A percentile compares a stretch with the other conserved stretches of the same genome.
These are phyloP conservation scores for Entophlyctis luteolus DNA, from an alignment of 192 early-diverging fungal genomes.

Conservation along the genomic window DNA sequence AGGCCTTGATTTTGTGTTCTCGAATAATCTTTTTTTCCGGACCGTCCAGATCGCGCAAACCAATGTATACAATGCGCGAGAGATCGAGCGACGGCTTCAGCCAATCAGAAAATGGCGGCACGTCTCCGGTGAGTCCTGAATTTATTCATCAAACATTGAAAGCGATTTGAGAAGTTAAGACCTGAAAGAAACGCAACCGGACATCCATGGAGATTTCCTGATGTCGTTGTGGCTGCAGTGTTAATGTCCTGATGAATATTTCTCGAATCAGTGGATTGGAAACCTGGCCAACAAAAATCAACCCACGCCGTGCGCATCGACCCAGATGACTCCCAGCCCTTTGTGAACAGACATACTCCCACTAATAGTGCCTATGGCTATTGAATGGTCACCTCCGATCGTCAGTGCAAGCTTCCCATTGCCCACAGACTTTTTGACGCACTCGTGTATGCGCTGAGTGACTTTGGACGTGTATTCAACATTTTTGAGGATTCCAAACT, in stretches of 20 bases:
- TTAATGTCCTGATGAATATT: constrained; percentile 72
- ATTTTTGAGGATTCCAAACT: constrained; percentile 77
- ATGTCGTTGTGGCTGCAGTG: constrained; percentile 79
- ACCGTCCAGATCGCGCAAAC: constrained; percentile 87
- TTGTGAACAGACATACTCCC: constrained; percentile 72
- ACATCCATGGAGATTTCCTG: constrained; percentile 95
- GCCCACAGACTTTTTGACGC: constrained; percentile 60
- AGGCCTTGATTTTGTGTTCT: constrained; percentile 84
- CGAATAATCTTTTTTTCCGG: constrained; percentile 82
- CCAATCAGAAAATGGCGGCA: constrained; percentile 70
- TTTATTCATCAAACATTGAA: neutral
- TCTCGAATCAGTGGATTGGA: constrained; percentile 1
- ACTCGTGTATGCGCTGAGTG: constrained; percentile 59
- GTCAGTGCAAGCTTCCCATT: constrained; percentile 80
- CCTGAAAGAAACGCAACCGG: constrained; percentile 78
- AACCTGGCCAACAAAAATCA: neutral
- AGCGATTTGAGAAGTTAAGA: neutral
- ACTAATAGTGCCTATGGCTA: constrained; percentile 85
- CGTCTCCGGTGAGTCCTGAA: constrained; percentile 63
- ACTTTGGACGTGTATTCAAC: constrained; percentile 78
- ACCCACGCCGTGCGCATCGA: constrained; percentile 88
- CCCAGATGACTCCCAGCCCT: constrained; percentile 86
- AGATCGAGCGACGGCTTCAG: constrained; percentile 68
- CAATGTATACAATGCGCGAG: constrained; percentile 89
- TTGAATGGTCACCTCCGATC: constrained; percentile 92